Base-by-base conservation (phyloP, 495 filamentous ascomycete species). In the Hyaloscypha hepaticicola region DNA sequence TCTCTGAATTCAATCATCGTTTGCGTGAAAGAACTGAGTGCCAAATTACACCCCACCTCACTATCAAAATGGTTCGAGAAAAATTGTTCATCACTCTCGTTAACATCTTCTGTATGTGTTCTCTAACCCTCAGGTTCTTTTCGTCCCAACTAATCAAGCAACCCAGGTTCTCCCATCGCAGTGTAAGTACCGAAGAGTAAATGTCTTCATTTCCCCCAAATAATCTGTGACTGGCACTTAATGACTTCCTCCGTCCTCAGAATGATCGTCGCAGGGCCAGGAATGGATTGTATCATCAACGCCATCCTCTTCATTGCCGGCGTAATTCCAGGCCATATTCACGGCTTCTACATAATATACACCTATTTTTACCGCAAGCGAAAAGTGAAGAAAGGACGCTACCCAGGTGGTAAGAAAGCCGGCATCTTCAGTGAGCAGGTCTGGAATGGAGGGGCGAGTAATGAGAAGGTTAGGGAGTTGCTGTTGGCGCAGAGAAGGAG, bases 281-380 rank as follows among this genome's bases (percentile, higher is more conserved):
- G 70, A 16, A 70, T 55, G 58, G 76, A 78, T 60, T 68, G 59
- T 48, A 59, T 76, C 16, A 56, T 79, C 25, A 77, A 76, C 65
- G 72, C 73, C 65, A 29, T 73, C 65, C 65, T 79, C 56, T 76
- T 78, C 69, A 58, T 79, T 45, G 66, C 68, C 21, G 76, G 74
- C 48, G 74, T 78, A 14, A 70, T 78, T 28, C 77, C 77, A 5
- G 72, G 71, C 7, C 75, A 78, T 55, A 66, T 77, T 45, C 76
- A 79, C 59, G 76, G 69, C 22, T 79, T 79, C 72, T 77, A 77
- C 68, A 71, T 78, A 19, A 68, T 62, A 31, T 73, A 69, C 63
- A 77, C 73, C 1, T 79, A 76, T 63, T 77, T 74, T 67, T 70
- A 75, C 33, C 72, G 76, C 51, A 67, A 71, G 26, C 28, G 64